phyloP scores from a whole-genome alignment of 441 rosid species.

The Euphorbia schlechtendalii region DNA sequence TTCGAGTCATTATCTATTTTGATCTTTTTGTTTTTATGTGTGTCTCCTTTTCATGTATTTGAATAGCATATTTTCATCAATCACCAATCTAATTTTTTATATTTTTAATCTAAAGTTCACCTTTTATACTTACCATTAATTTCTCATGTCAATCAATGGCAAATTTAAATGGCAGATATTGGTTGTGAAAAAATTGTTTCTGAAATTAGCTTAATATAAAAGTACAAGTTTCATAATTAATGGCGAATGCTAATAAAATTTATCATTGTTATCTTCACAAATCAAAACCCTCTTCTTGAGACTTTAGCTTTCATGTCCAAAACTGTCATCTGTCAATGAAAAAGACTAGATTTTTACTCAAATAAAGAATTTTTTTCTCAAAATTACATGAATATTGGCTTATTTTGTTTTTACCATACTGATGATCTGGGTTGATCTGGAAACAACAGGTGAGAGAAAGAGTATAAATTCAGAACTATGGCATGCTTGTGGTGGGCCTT shows the following conservation, averaged over 20 bases:
- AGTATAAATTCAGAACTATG: conserved; percentile 82
- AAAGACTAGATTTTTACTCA: not conserved
- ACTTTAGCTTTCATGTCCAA: not conserved
- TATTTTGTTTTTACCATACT: conserved; percentile 8
- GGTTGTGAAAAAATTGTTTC: not conserved
- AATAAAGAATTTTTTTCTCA: not conserved
- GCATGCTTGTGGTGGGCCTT: conserved; percentile 99
- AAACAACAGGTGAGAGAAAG: conserved; percentile 64
- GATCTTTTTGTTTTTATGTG: too few species aligned
- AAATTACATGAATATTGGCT: not conserved
- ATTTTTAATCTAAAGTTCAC: conserved; percentile 3
- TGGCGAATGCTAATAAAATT: not conserved
- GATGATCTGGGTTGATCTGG: too few species aligned
- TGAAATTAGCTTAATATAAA: not conserved
- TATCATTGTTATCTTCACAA: not conserved
- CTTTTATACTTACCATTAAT: not conserved
- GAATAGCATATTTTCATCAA: not conserved
- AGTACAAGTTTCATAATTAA: not conserved
- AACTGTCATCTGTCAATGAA: not conserved
- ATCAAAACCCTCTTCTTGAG: not conserved
- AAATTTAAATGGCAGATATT: not conserved
- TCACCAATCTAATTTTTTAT: not conserved
- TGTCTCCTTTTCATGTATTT: not conserved
- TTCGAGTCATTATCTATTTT: too few species aligned
- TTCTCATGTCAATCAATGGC: not conserved